Conservation (phyloP, 148 eudicot species). For the Silene conica region DNA sequence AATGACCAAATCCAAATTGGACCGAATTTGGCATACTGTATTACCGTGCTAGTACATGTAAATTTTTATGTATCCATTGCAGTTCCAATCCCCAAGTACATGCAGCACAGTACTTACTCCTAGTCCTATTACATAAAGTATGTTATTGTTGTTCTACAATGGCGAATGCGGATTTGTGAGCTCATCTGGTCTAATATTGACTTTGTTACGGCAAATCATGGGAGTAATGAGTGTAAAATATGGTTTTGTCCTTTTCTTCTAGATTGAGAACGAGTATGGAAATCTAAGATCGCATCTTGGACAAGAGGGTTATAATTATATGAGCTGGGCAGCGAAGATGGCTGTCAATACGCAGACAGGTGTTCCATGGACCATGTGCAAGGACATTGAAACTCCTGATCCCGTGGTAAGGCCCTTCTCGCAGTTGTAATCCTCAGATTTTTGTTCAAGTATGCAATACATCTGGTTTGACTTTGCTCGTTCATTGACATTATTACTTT, state of each 20-base stretch:
- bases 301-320: slow-evolving; percentile 60
- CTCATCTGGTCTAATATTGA: background rate
- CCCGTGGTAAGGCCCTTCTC: slow-evolving; percentile 52
- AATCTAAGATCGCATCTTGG: slow-evolving; percentile 45
- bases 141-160: no score
- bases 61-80: background rate
- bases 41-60: no score
- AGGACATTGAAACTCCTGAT: slow-evolving; percentile 87
- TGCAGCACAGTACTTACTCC: no score
- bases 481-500: background rate
- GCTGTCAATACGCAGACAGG: slow-evolving; percentile 69
- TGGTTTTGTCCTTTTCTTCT: slow-evolving; percentile 10
- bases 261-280: slow-evolving; percentile 95
- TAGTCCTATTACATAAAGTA: no score
- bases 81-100: background rate
- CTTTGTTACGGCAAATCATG: background rate
- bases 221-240: background rate
- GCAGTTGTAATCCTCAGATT: background rate
- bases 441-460: background rate
- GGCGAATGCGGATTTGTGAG: no score
- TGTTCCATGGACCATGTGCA: slow-evolving; percentile 99
- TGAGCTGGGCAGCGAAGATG: slow-evolving; percentile 95
- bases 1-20: background rate
- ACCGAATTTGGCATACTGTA: no score
- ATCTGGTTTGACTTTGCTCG: background rate